phyloP scores from a whole-genome alignment of 2,329 filamentous ascomycete species.

The Aspergillus alliaceus region DNA sequence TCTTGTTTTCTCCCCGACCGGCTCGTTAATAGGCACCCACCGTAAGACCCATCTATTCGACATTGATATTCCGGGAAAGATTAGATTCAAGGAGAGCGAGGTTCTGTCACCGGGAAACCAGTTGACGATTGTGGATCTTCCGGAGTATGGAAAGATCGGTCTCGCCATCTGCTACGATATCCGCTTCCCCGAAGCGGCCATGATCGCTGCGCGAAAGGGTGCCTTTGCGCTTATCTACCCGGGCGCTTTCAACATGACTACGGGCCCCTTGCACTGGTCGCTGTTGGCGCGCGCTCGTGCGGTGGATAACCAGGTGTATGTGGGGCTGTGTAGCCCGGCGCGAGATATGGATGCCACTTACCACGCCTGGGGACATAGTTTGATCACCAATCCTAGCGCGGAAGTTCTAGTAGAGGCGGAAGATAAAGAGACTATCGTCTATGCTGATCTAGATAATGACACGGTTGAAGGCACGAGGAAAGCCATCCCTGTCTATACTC shows the following conservation, averaged over 20 bases:
- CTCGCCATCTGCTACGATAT: slow-evolving; percentile 98
- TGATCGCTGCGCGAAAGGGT: slow-evolving; percentile 80
- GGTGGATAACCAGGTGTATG: slow-evolving; percentile 91
- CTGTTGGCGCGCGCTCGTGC: slow-evolving; percentile 79
- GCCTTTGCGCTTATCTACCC: slow-evolving; percentile 89
- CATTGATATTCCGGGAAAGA: slow-evolving; percentile 94
- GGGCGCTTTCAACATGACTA: slow-evolving; percentile 95
- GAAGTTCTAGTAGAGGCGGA: slow-evolving; percentile 75
- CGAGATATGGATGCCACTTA: slow-evolving; percentile 76
- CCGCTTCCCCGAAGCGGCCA: slow-evolving; percentile 91
- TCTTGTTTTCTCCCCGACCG: slow-evolving; percentile 76
- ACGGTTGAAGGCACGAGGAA: slow-evolving; percentile 74
- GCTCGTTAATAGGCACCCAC: slow-evolving; percentile 80
- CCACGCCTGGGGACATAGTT: slow-evolving; percentile 87
- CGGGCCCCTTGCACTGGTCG: slow-evolving; percentile 88
- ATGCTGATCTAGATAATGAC: slow-evolving; percentile 67
- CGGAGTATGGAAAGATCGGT: slow-evolving; percentile 82
- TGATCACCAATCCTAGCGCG: slow-evolving; percentile 86
- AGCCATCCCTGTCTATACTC: slow-evolving; percentile 78
- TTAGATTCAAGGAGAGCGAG: slow-evolving; percentile 86
- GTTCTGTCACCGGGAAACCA: slow-evolving; percentile 83
- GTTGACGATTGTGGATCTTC: slow-evolving; percentile 80
- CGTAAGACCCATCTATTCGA: slow-evolving; percentile 96
- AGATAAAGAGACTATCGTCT: slow-evolving; percentile 74
- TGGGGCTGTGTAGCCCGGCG: slow-evolving; percentile 88